Conservation (phyloP, 169 alveolate genomes). For the Plasmodium vinckei region DNA sequence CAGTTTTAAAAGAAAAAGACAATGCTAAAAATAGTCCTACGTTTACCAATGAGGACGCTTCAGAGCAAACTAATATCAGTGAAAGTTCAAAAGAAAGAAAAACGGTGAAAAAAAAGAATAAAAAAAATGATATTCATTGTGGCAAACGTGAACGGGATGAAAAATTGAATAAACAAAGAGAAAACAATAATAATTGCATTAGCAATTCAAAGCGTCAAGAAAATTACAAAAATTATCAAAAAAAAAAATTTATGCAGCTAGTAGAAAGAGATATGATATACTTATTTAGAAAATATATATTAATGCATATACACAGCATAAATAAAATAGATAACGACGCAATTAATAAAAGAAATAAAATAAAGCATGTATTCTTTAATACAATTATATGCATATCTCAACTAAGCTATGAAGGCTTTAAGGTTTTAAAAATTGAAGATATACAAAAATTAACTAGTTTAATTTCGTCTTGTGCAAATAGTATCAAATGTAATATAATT, state of each 20-base stretch:
- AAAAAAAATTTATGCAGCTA: slow-evolving; percentile 14
- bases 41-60: background rate
- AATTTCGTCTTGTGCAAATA: slow-evolving; percentile 56
- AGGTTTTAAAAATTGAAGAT: slow-evolving; percentile 47
- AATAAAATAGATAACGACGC: slow-evolving; percentile 51
- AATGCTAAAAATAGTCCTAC: slow-evolving; percentile 2
- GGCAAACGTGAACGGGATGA: background rate
- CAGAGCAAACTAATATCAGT: too few relatives aligned
- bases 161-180: background rate
- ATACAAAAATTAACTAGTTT: slow-evolving; percentile 40
- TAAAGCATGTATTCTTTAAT: slow-evolving; percentile 52
- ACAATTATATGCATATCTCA: slow-evolving; percentile 75
- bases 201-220: too few relatives aligned
- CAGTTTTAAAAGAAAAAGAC: slow-evolving; percentile 14
- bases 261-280: slow-evolving; percentile 68
- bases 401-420: slow-evolving; percentile 68
- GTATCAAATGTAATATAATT: slow-evolving; percentile 69
- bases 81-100: background rate
- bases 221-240: too few relatives aligned
- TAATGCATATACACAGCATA: slow-evolving; percentile 55
- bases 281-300: slow-evolving; percentile 57
- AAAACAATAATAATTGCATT: too few relatives aligned
- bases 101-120: background rate
- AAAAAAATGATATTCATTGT: background rate
- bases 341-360: slow-evolving; percentile 62